Conservation (phyloP, 2,329 filamentous ascomycete genomes). For the Exutisphaerella laricina region DNA sequence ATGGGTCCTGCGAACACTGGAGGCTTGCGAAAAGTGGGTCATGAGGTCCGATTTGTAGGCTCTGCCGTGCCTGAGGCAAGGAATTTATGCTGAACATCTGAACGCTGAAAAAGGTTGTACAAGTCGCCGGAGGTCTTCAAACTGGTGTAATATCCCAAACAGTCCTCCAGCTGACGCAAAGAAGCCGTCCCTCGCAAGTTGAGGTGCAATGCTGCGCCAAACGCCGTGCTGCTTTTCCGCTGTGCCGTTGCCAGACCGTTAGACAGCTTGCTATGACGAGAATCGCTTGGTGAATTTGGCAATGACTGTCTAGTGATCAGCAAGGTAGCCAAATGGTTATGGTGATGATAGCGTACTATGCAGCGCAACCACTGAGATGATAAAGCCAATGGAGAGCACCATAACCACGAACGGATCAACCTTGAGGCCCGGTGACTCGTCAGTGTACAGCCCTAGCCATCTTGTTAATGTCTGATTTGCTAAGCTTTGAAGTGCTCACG, state of each 20-base stretch:
- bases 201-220: slow-evolving; percentile 8
- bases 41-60: too few species aligned
- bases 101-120: too few species aligned
- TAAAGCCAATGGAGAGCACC: slow-evolving; percentile 94
- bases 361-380: slow-evolving; percentile 95
- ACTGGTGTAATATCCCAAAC: too few species aligned
- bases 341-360: slow-evolving; percentile 96
- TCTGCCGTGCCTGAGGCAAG: too few species aligned
- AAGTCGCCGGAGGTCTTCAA: too few species aligned
- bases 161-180: too few species aligned
- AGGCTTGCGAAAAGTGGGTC: too few species aligned
- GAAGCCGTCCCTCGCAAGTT: too few species aligned
- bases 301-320: slow-evolving; percentile 61
- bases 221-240: slow-evolving; percentile 14
- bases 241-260: slow-evolving; percentile 3
- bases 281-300: slow-evolving; percentile 92
- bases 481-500: too few species aligned
- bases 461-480: slow-evolving; percentile 18
- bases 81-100: too few species aligned
- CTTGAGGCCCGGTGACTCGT: slow-evolving; percentile 94
- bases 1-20: too few species aligned
- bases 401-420: slow-evolving; percentile 97
- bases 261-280: slow-evolving; percentile 44
- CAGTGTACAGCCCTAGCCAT: slow-evolving; percentile 80
- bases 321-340: not conserved